Base-by-base conservation (phyloP, 179 eudicot genomes). In the Beta corolliflora region DNA sequence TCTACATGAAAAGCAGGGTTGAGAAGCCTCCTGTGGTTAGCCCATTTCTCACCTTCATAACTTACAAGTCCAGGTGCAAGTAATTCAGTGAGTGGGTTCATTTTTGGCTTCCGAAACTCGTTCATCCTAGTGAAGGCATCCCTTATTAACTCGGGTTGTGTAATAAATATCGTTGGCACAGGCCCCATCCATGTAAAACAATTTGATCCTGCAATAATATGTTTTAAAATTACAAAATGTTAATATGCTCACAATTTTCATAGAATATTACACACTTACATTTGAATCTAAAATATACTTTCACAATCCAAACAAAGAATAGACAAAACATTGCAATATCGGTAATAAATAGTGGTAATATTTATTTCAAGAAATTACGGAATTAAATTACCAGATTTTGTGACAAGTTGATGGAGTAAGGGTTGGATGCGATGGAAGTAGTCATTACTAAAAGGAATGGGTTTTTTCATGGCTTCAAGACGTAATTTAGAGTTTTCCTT, bases 1-100 rank as follows among this genome's bases (percentile, higher is more conserved):
- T 81, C 69, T 21, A 67, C 25, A 68, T 48, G 79, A 67, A 81
- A 81, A 25, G 83, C 68, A 12, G 83, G 83, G 48, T 76, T 81
- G 31, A 81, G 9, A 45, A 81, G 79, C 50, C 71, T 77, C 60
- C 80, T 69, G 50, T 81, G 83, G 41, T 67, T 75, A 23, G 80
- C 79, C 83, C 83, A 81, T 76, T 81, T 76, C n/a, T 81, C 74
- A 15, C 80, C 83, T n/a, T 81, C 83, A 25, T 75, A 58, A 63
- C 64, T 75, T 9, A 48, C 80, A 45, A 81, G 75, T 23, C 83
- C 83, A 16, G 80, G 52, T 1, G 70, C 59, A 56, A 81, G 80
- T 18, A 48, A 14, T 66, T 64, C 31, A 58, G 4, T 45, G 16
- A 75, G 15, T 9, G 59, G 80, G 23, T 81, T 81, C 2, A 61